These are phyloP conservation scores for Salmacisia buchloeana DNA, from an alignment of 1,284 basidiomycete genomes.

Conservation along the genomic window DNA sequence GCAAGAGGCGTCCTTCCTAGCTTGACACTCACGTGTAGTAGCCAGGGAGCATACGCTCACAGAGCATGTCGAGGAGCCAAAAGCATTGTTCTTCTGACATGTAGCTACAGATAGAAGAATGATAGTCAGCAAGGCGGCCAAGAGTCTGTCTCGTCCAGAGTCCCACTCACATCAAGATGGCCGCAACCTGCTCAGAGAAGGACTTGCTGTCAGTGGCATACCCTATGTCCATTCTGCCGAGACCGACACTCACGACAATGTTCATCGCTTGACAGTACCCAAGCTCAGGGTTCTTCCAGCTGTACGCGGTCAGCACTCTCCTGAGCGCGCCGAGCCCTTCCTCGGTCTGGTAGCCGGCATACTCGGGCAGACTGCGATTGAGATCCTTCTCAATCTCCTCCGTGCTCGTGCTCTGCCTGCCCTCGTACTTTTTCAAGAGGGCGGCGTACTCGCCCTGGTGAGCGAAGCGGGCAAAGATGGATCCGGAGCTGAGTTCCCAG, in stretches of 20 bases:
- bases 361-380: slow-evolving; percentile 60
- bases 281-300: slow-evolving; percentile 87
- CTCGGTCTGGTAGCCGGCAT: slow-evolving; percentile 42
- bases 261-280: slow-evolving; percentile 52
- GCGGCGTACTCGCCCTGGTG: slow-evolving; percentile 80
- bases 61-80: slow-evolving; percentile 92
- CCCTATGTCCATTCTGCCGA: slow-evolving; percentile 42
- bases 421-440: slow-evolving; percentile 72
- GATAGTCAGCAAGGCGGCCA: no score
- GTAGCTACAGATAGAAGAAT: slow-evolving; percentile 60
- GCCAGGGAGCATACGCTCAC: slow-evolving; percentile 87
- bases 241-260: slow-evolving; percentile 81
- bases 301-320: slow-evolving; percentile 90
- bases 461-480: slow-evolving; percentile 76
- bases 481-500: slow-evolving; percentile 96
- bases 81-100: slow-evolving; percentile 99
- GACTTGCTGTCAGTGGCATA: neutral
- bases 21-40: slow-evolving; percentile 77
- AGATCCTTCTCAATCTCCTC: slow-evolving; percentile 99
- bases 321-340: slow-evolving; percentile 61
- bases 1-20: neutral
- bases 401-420: slow-evolving; percentile 77
- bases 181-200: slow-evolving; percentile 11
- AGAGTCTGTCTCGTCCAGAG: no score
- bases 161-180: slow-evolving; percentile 13